Evolutionary conservation across 139 green algal genomes (phyloP), one percentile per base, ranked within the genome.

Genomic region (Mychonastes homosphaera): DNA sequence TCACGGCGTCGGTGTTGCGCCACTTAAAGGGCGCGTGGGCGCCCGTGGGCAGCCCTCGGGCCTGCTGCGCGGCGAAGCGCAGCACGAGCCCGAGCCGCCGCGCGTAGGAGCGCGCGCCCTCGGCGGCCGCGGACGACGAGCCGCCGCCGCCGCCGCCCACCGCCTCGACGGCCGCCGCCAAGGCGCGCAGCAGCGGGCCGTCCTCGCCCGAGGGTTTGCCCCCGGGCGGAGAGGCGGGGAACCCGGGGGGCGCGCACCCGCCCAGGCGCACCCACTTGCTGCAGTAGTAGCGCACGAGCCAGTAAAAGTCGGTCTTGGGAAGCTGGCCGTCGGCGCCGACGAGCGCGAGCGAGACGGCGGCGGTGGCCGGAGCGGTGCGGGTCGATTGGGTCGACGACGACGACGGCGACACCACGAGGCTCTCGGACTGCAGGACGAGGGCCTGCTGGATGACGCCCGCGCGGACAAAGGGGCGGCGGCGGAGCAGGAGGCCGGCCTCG

Each of bases 241-340:
- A n/a, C n/a, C n/a, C n/a, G n/a, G n/a, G n/a, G n/a, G n/a, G n/a
- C n/a, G n/a, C n/a, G n/a, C n/a, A n/a, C n/a, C n/a, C n/a, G n/a
- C n/a, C n/a, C n/a, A n/a, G n/a, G 27, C 10, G 2, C 50, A 35
- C 39, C 8, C 10, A 48, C 5, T 5, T n/a, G 12, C 21, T 38
- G 41, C 6, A 46, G 45, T 48, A 51, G 41, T 16, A 63, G 7
- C 41, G 32, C 23, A 84, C 39, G 8, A 89, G 49, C 44, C 60
- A 80, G 26, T 65, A 79, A 47, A 92, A 67, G 55, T 94, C 85
- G 45, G 88, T 61, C 56, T 90, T 94, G 34, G 84, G 82, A 33
- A 94, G 67, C 67, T 79, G 75, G 1, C 85, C 85, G 13, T 69
- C 58, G 21, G 54, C 43, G 4, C 77, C 81, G 38, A 83, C 63